These are phyloP conservation scores for Persicaria maculosa DNA, from an alignment of 148 eudicot species.

Conservation along the genomic window DNA sequence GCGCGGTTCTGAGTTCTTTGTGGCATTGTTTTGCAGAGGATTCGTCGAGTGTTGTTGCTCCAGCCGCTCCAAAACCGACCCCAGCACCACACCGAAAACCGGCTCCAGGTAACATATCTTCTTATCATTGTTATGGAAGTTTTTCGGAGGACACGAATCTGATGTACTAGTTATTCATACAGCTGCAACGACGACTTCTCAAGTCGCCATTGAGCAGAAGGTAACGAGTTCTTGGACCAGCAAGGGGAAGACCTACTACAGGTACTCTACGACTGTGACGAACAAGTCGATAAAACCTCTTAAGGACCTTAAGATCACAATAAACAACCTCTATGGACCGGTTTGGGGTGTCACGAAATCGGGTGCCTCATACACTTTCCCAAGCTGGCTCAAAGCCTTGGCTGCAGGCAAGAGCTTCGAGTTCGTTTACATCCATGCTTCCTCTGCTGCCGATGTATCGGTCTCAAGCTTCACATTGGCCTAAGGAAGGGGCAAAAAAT, in stretches of 20 bases:
- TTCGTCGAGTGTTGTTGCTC: neutral
- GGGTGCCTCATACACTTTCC: constrained; percentile 47
- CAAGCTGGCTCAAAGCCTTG: constrained; percentile 60
- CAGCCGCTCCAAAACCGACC: constrained; percentile 23
- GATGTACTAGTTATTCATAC: neutral
- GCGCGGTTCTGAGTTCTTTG: neutral
- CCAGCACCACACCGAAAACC: constrained; percentile 30
- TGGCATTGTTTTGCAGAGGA: neutral
- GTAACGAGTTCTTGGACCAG: constrained; percentile 56
- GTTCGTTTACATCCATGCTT: constrained; percentile 77
- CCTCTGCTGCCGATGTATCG: constrained; percentile 52
- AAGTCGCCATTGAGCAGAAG: constrained; percentile 50
- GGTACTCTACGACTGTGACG: constrained; percentile 64
- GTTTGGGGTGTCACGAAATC: constrained; percentile 73
- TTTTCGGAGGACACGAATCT: constrained; percentile 23
- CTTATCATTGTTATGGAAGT: neutral
- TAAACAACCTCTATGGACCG: constrained; percentile 76
- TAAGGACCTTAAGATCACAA: constrained; percentile 48
- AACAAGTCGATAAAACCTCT: constrained; percentile 71
- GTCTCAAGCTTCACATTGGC: constrained; percentile 62
- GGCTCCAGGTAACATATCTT: constrained; percentile 33
- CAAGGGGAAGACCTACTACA: constrained; percentile 59
- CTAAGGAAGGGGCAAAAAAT: constrained; percentile 21
- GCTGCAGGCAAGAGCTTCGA: constrained; percentile 72
- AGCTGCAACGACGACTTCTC: constrained; percentile 37